A percentile compares a stretch with the other conserved stretches of the same genome.
These are phyloP conservation scores for Rhizopogon rudus DNA, from an alignment of 768 basidiomycete genomes.

Conservation along the genomic window DNA sequence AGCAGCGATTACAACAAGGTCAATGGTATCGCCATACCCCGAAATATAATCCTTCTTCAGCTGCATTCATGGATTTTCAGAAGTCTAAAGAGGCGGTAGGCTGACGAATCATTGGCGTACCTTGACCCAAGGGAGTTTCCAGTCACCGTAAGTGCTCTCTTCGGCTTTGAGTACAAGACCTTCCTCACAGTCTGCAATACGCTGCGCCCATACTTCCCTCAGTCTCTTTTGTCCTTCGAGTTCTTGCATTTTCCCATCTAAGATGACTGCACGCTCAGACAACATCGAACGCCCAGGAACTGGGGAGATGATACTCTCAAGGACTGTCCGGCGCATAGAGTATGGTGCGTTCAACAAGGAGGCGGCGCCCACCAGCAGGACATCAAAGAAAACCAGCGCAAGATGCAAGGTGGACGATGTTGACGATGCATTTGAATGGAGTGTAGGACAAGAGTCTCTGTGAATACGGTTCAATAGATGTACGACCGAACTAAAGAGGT, in stretches of 20 bases:
- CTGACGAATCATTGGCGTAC: conserved; percentile 25
- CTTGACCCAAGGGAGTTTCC: conserved; percentile 75
- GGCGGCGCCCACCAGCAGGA: conserved; percentile 62
- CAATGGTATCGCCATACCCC: conserved; percentile 75
- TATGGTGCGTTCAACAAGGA: conserved; percentile 58
- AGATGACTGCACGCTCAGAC: conserved; percentile 48
- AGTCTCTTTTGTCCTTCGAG: conserved; percentile 24
- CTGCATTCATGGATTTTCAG: conserved; percentile 17
- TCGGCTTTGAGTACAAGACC: conserved; percentile 78
- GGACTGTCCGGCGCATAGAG: conserved; percentile 47
- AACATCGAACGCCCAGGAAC: conserved; percentile 63
- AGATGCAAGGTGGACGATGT: conserved; percentile 45
- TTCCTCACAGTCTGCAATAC: conserved; percentile 52
- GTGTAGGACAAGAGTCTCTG: conserved; percentile 36
- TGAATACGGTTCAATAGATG: conserved; percentile 25
- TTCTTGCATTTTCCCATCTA: conserved; percentile 6
- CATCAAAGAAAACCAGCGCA: conserved; percentile 84
- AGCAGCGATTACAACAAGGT: conserved; percentile 74
- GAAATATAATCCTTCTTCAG: conserved; percentile 87
- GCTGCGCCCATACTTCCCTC: conserved; percentile 42
- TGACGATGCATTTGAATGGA: conserved; percentile 35
- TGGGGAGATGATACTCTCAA: conserved; percentile 51
- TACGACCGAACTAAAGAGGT: conserved; percentile 15
- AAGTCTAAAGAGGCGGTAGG: neutral
- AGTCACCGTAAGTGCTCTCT: conserved; percentile 63